Base-by-base conservation (phyloP, 306 rosid species). In the Lathyrus sativus region DNA sequence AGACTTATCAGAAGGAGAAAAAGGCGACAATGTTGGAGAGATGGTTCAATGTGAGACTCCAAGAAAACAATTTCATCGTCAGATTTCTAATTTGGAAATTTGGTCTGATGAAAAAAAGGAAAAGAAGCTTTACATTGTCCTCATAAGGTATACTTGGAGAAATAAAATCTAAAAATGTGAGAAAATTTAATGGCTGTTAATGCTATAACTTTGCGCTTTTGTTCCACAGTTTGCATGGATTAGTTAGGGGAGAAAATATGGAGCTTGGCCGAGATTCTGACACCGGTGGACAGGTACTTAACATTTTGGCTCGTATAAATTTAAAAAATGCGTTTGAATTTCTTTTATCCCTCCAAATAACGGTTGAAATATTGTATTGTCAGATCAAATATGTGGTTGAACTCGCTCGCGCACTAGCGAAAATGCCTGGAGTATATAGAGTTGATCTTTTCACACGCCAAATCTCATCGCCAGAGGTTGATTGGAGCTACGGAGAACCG, bases 201-300 rank as follows among this genome's bases (percentile, higher is more conserved):
- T 56, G 19, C 11, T 56, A 28, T 29, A 65, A 45, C 15, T 42
- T 15, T 67, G 24, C 33, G 10, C 38, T 74, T 58, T 70, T 74
- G 64, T 71, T 78, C 33, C 28, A 15, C 83, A 91, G 96, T 79
- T 81, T 91, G 80, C 73, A 77, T 55, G 80, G 80, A 33, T 37
- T 76, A 80, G 91, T 88, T 60, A 83, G 97, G 17, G 97, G 95
- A 64, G 95, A 91, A 77, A 91, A 91, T 76, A 91, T 88, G 96
- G 97, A 91, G 80, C 97, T 91, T 44, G 97, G 97, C 39, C 87
- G 95, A 38, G 97, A 91, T 83, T 91, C 96, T n/a, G 97, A 91
- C 67, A 91, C 96, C 1, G 97, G 97, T 43, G 97, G 97, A 67
- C 96, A 91, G 97, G 97, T 91, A 79, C 26, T 22, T 63, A 18